Evolutionary conservation across 1,284 basidiomycete genomes (phyloP).

Genomic region (Leccinum angustisporum): DNA sequence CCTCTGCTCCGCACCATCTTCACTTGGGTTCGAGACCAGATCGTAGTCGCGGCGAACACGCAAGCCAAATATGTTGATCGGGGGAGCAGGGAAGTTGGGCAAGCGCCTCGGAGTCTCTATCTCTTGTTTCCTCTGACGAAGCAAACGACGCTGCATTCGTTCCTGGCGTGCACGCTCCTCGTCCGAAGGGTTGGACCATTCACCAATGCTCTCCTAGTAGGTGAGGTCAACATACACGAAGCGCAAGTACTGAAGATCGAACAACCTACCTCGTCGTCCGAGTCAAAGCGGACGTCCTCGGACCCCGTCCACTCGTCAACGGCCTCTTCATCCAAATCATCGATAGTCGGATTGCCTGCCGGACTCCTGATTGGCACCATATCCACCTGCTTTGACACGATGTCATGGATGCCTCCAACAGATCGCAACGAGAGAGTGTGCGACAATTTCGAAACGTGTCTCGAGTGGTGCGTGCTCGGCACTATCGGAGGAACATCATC

Average conservation of each 20-base stretch:
- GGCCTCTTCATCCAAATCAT: slow-evolving; percentile 47
- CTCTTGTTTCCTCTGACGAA: slow-evolving; percentile 47
- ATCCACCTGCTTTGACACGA: slow-evolving; percentile 31
- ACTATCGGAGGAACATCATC: slow-evolving; percentile 46
- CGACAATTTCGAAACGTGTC: slow-evolving; percentile 68
- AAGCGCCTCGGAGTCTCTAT: slow-evolving; percentile 61
- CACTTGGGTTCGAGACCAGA: slow-evolving; percentile 79
- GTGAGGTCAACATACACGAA: slow-evolving; percentile 10
- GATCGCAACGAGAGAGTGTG: slow-evolving; percentile 64
- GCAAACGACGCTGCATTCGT: slow-evolving; percentile 58
- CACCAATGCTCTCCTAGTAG: slow-evolving; percentile 71
- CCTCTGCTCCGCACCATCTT: slow-evolving; percentile 52
- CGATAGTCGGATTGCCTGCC: slow-evolving; percentile 31
- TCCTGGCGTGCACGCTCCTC: slow-evolving; percentile 74
- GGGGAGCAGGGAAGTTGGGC: slow-evolving; percentile 77
- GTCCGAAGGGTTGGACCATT: slow-evolving; percentile 87
- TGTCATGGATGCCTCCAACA: slow-evolving; percentile 49
- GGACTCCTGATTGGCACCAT: slow-evolving; percentile 33
- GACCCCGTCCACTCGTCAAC: slow-evolving; percentile 80
- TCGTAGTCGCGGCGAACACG: slow-evolving; percentile 53
- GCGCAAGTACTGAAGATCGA: slow-evolving; percentile 4
- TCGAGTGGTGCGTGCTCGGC: slow-evolving; percentile 59
- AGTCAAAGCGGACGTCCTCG: slow-evolving; percentile 58
- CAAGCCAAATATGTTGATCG: slow-evolving; percentile 45
- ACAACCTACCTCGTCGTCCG: slow-evolving; percentile 61